Percentiles rank a stretch among this genome's conserved stretches.
These are phyloP conservation scores for Aspergillus mulundensis DNA, from an alignment of 495 filamentous ascomycete genomes.

Conservation along the genomic window DNA sequence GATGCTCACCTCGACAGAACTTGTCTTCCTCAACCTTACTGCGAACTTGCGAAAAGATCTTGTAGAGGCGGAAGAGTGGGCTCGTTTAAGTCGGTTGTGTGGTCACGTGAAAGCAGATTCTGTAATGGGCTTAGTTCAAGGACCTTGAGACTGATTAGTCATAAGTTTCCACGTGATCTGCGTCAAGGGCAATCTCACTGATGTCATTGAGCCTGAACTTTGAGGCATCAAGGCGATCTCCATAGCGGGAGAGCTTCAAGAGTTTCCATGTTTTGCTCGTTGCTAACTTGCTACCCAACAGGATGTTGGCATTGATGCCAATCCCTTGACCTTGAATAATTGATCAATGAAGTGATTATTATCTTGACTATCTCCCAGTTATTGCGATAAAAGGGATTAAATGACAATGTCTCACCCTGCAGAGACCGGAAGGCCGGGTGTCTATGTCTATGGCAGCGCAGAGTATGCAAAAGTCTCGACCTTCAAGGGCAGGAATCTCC, in stretches of 20 bases:
- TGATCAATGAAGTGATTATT: not conserved
- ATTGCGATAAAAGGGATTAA: constrained; percentile 22
- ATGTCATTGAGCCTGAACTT: not conserved
- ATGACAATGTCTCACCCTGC: constrained; percentile 25
- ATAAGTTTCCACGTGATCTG: constrained; percentile 12
- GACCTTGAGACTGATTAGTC: constrained; percentile 1
- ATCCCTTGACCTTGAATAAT: constrained; percentile 11
- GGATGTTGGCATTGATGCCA: not conserved
- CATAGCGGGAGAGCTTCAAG: not conserved
- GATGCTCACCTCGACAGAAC: constrained; percentile 50
- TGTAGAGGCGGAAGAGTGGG: constrained; percentile 24
- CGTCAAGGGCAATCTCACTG: constrained; percentile 1
- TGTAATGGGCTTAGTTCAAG: constrained; percentile 10
- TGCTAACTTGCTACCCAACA: not conserved
- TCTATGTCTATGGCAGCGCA: too few relatives aligned
- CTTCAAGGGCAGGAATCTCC: constrained; percentile 14
- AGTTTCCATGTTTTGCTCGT: not conserved
- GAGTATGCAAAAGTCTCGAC: constrained; percentile 11
- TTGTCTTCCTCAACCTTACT: constrained; percentile 57
- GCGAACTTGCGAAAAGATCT: constrained; percentile 35
- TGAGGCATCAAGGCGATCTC: not conserved
- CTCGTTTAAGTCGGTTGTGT: constrained; percentile 47
- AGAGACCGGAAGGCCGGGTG: constrained; percentile 12
- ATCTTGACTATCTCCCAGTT: constrained; percentile 8
- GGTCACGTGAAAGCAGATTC: constrained; percentile 34